Percentiles rank a stretch among this genome's conserved stretches.
phyloP scores from a whole-genome alignment of 2,329 filamentous ascomycete species.

The Colletotrichum destructivum region DNA sequence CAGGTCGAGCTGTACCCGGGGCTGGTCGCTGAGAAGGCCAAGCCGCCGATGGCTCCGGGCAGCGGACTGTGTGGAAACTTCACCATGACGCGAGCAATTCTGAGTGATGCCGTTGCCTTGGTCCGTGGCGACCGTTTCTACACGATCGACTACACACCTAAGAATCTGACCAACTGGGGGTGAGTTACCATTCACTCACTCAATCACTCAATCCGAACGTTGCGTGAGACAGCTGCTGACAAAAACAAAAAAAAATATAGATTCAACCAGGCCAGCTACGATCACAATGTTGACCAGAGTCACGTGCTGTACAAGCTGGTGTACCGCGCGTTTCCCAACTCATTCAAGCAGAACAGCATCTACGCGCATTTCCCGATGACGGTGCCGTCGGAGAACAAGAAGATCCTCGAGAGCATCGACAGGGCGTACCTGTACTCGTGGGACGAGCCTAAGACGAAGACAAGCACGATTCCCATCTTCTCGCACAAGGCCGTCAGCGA shows the following conservation, averaged over 20 bases:
- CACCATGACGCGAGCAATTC: constrained; percentile 65
- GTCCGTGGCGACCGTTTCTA: constrained; percentile 77
- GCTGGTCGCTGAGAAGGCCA: constrained; percentile 54
- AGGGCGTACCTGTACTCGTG: constrained; percentile 72
- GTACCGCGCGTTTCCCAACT: constrained; percentile 73
- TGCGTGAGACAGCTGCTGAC: neutral
- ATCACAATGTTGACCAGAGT: constrained; percentile 72
- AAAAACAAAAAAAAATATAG: neutral
- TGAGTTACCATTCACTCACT: constrained; percentile 49
- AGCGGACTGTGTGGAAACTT: constrained; percentile 65
- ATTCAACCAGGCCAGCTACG: constrained; percentile 66
- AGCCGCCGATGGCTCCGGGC: constrained; percentile 63
- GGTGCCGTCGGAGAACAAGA: constrained; percentile 65
- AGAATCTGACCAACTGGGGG: constrained; percentile 78
- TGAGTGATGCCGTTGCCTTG: constrained; percentile 74
- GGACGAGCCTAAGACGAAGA: constrained; percentile 63
- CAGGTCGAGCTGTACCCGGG: constrained; percentile 75
- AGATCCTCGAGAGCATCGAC: constrained; percentile 70
- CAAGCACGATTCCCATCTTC: constrained; percentile 63
- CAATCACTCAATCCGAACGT: too few relatives aligned
- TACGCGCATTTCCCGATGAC: constrained; percentile 72
- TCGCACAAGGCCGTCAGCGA: constrained; percentile 68
- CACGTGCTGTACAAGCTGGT: constrained; percentile 78
- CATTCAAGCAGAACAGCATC: constrained; percentile 74
- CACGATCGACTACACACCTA: constrained; percentile 71